Base-by-base conservation (phyloP, 768 basidiomycete genomes). In the Xerocomellus chrysenteron region DNA sequence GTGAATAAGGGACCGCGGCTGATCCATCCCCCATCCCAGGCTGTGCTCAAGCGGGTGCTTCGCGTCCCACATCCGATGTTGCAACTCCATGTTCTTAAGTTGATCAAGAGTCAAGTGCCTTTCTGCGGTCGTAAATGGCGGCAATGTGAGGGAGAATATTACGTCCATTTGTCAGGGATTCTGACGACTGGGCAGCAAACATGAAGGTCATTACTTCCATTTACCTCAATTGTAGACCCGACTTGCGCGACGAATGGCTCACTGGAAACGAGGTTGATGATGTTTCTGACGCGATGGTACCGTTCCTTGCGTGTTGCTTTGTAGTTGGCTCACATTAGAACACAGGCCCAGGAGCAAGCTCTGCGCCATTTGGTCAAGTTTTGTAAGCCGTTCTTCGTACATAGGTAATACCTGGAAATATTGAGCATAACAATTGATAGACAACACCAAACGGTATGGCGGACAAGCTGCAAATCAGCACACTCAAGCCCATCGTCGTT, bases 201-300 rank as follows among this genome's bases (percentile, higher is more conserved):
- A 99, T 99, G 97, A 98, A 99, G 75, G 92, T 98, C 54, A 98
- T 99, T 64, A 99, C 97, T 10, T 87, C 95, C 17, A 98, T 99
- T 61, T 99, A 99, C 72, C 78, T 98, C 55, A 97, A 98, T 67
- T 98, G 95, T 69, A 83, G 97, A 51, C 97, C 97, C 9, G 96
- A 98, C 68, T 80, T 99, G 41, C 83, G 96, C 19, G 97, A 99
- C 71, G 97, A 98, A 67, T 99, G 97, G 97, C 80, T 99, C 41
- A 90, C 94, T 13, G 92, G 92, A 1, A 86, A 86, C 14, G 96
- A 98, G 70, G 86, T 92, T 11, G 96, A 98, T 60, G 91, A 92
- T 60, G 89, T 87, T 50, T 78, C 86, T n/a, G 96, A 96, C 65
- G 94, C 96, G 32, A 85, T 92, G 75, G 94, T 94, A 61, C 62